Conservation (phyloP, 1,139 yeast genomes). For the Meyerozyma carpophila region DNA sequence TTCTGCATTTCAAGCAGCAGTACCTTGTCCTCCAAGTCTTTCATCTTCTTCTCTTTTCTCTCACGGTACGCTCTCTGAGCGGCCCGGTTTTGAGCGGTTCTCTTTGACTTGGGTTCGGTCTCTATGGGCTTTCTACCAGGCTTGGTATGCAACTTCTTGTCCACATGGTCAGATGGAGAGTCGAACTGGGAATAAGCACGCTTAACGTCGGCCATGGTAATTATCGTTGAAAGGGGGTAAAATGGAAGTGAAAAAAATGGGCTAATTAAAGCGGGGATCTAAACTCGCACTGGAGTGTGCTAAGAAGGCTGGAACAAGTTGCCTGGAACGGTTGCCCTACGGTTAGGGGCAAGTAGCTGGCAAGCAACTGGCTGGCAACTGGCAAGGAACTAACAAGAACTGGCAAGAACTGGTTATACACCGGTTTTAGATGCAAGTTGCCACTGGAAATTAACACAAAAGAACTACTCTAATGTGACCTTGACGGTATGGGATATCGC, state of each 20-base stretch:
- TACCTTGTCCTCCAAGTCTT: constrained; percentile 80
- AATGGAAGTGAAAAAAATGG: background rate
- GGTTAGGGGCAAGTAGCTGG: background rate
- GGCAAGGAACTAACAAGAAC: background rate
- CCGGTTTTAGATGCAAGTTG: background rate
- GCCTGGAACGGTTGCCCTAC: background rate
- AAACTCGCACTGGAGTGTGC: background rate
- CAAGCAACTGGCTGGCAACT: background rate
- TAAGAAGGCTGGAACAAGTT: too few relatives aligned
- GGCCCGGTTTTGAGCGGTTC: constrained; percentile 96
- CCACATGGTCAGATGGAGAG: constrained; percentile 23
- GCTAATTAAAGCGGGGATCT: background rate
- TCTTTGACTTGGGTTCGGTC: constrained; percentile 74
- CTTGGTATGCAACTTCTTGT: constrained; percentile 35
- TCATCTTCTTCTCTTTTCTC: constrained; percentile 82
- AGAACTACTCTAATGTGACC: background rate
- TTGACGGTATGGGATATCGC: background rate
- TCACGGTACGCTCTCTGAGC: constrained; percentile 97
- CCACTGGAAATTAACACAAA: background rate
- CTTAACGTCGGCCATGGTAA: constrained; percentile 1
- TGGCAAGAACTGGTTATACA: background rate
- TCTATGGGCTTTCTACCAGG: constrained; percentile 69
- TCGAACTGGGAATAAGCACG: constrained; percentile 2
- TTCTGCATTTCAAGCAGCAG: constrained; percentile 65
- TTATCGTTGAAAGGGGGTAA: background rate